A percentile compares a stretch with the other conserved stretches of the same genome.
Conservation (phyloP, 2,329 filamentous ascomycete genomes). For the Diaporthe aspalathi region DNA sequence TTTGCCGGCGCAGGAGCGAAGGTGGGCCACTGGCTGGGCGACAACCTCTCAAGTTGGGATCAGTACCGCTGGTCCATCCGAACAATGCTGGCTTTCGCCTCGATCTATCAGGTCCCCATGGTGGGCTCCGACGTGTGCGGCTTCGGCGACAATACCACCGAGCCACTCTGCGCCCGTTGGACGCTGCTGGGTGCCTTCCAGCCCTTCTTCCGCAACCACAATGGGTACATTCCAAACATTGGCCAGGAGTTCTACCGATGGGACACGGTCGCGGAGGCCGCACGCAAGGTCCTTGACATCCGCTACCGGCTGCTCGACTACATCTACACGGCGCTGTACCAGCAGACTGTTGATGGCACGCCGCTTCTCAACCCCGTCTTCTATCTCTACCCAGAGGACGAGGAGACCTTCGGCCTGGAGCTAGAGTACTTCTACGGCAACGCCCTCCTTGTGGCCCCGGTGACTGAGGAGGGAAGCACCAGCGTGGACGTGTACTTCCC, state of each 20-base stretch:
- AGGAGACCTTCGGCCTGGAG: constrained; percentile 54
- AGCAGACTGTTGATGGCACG: constrained; percentile 70
- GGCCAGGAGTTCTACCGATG: constrained; percentile 80
- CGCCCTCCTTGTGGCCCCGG: constrained; percentile 58
- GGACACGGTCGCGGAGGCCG: constrained; percentile 69
- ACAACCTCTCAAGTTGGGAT: constrained; percentile 67
- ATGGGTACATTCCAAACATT: constrained; percentile 57
- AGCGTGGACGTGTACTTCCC: constrained; percentile 60
- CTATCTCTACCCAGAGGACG: constrained; percentile 71
- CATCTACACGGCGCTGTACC: constrained; percentile 76
- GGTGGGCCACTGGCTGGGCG: constrained; percentile 71
- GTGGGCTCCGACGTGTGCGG: constrained; percentile 82
- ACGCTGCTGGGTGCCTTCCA: constrained; percentile 77
- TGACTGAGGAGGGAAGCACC: constrained; percentile 57
- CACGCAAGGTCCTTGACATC: constrained; percentile 73
- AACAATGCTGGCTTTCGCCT: constrained; percentile 69
- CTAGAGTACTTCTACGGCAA: constrained; percentile 61
- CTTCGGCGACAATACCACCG: constrained; percentile 74
- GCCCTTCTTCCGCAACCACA: constrained; percentile 83
- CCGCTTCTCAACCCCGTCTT: constrained; percentile 76
- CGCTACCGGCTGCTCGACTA: constrained; percentile 80
- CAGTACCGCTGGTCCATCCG: constrained; percentile 69
- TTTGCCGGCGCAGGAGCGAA: constrained; percentile 78
- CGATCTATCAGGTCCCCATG: constrained; percentile 77
- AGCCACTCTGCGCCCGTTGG: constrained; percentile 81